Conservation (phyloP, 306 rosid genomes). For the Mimosa pudica region DNA sequence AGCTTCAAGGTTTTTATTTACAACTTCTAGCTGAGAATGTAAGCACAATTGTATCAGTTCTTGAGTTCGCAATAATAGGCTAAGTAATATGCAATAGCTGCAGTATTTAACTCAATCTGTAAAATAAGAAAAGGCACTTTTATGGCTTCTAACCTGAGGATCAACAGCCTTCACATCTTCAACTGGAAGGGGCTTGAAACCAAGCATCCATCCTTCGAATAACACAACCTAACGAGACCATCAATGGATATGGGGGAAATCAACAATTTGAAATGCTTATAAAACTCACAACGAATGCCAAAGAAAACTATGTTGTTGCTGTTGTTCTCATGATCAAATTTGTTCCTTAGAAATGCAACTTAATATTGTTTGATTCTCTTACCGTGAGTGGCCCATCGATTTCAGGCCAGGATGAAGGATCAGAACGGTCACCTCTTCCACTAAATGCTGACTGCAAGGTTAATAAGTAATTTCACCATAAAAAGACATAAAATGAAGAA, state of each 20-base stretch:
- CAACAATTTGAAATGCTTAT: background rate
- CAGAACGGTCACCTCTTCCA: slow-evolving; percentile 91
- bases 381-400: slow-evolving; percentile 84
- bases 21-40: slow-evolving; percentile 63
- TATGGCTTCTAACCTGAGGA: slow-evolving; percentile 69
- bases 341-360: slow-evolving; percentile 10
- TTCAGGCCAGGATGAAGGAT: slow-evolving; percentile 85
- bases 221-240: slow-evolving; percentile 66
- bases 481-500: slow-evolving; percentile 33
- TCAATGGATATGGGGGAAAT: background rate
- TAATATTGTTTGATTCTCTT: slow-evolving; percentile 37
- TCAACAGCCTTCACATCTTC: slow-evolving; percentile 71
- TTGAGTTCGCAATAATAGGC: slow-evolving; percentile 2
- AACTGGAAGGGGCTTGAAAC: slow-evolving; percentile 76
- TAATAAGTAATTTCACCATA: slow-evolving; percentile 17
- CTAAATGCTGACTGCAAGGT: slow-evolving; percentile 74
- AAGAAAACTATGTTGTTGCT: background rate
- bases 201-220: slow-evolving; percentile 99
- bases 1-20: slow-evolving; percentile 76
- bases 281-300: background rate
- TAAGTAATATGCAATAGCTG: slow-evolving; percentile 4
- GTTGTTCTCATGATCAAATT: background rate
- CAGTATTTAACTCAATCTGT: background rate
- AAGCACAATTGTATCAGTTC: slow-evolving; percentile 26
- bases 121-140: slow-evolving; percentile 2